A percentile compares a stretch with the other conserved stretches of the same genome.
Evolutionary conservation across 257 asterid species (phyloP).

Genomic region (Agastache rugosa): DNA sequence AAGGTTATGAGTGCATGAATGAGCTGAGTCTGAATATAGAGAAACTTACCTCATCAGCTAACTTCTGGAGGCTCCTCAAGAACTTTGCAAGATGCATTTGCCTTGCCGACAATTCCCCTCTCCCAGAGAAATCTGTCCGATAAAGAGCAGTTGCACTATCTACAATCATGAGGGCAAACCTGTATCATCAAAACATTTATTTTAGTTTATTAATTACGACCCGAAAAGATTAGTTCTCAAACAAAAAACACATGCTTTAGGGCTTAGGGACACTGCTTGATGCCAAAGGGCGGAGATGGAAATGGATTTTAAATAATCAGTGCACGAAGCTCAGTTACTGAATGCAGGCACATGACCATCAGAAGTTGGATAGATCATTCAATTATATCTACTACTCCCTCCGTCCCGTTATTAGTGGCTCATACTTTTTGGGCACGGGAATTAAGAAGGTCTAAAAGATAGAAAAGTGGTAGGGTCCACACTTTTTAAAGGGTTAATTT

Average conservation of each 20-base stretch:
- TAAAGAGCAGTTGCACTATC: constrained; percentile 98
- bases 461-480: too few relatives aligned
- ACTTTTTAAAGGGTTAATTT: too few relatives aligned
- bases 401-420: too few relatives aligned
- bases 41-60: constrained; percentile 82
- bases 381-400: neutral
- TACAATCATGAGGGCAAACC: constrained; percentile 95
- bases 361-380: neutral
- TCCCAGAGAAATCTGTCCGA: constrained; percentile 94
- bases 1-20: neutral
- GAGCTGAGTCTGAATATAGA: neutral
- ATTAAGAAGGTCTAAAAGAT: too few relatives aligned
- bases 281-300: neutral
- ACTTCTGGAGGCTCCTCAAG: constrained; percentile 94
- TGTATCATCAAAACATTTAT: constrained; percentile 40
- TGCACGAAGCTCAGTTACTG: neutral
- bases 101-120: constrained; percentile 94
- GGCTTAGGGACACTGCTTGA: neutral
- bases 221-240: neutral
- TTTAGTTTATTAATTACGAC: neutral
- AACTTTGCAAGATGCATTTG: constrained; percentile 99
- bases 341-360: too few relatives aligned
- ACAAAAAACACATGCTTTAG: neutral
- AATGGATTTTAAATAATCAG: neutral
- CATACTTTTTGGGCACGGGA: too few relatives aligned